A percentile compares a stretch with the other conserved stretches of the same genome.
Conservation (phyloP, 495 filamentous ascomycete genomes). For the Hypoxylon lenormandii region DNA sequence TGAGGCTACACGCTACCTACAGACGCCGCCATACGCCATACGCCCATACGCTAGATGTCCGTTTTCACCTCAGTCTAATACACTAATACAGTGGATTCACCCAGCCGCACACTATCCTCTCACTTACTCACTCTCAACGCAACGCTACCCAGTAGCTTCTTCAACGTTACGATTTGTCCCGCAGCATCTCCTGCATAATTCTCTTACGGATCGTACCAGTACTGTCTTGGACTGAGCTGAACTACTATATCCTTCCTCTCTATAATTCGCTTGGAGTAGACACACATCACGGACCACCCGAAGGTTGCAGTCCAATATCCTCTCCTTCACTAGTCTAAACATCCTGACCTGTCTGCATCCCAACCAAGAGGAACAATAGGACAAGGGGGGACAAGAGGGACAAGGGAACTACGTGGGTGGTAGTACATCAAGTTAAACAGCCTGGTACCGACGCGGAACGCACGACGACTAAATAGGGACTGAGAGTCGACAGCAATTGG, state of each 20-base stretch:
- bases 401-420: conserved; percentile 34
- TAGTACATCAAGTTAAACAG: conserved; percentile 39
- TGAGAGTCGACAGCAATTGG: conserved; percentile 30
- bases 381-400: too few relatives aligned
- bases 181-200: conserved; percentile 34
- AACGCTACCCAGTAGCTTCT: too few relatives aligned
- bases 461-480: conserved; percentile 40
- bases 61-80: conserved; percentile 30
- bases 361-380: too few relatives aligned
- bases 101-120: conserved; percentile 30
- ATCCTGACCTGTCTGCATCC: too few relatives aligned
- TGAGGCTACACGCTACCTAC: conserved; percentile 8
- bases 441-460: conserved; percentile 25
- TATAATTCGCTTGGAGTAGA: too few relatives aligned
- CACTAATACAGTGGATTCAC: conserved; percentile 27
- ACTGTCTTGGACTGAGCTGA: neutral
- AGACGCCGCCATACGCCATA: neutral
- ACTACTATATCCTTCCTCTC: too few relatives aligned
- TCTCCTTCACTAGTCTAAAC: too few relatives aligned
- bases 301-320: too few relatives aligned
- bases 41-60: conserved; percentile 1
- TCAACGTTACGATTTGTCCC: conserved; percentile 22
- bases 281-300: too few relatives aligned
- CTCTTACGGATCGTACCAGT: neutral
- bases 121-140: too few relatives aligned